These are phyloP conservation scores for Pistacia atlantica DNA, from an alignment of 345 rosid genomes.

Conservation along the genomic window DNA sequence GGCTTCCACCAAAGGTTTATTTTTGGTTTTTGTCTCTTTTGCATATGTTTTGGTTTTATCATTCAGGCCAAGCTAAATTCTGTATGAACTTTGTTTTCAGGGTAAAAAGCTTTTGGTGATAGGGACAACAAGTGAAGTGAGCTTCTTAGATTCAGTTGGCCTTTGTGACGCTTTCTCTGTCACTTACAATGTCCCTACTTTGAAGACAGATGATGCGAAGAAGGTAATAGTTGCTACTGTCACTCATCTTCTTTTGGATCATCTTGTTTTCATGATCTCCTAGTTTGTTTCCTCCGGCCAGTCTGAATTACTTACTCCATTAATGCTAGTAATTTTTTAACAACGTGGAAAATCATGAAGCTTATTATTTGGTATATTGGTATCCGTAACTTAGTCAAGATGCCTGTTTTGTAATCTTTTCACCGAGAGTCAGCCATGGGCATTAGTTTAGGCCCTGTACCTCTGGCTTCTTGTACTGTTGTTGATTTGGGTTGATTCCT, in stretches of 20 bases:
- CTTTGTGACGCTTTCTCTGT: conserved; percentile 76
- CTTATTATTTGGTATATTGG: background rate
- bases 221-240: conserved; percentile 48
- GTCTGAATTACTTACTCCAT: background rate
- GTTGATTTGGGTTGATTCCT: background rate
- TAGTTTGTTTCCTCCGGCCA: background rate
- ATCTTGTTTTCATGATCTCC: background rate
- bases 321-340: background rate
- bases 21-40: conserved; percentile 9
- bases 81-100: conserved; percentile 37
- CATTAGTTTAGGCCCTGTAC: background rate
- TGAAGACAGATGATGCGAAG: conserved; percentile 79
- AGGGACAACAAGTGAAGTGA: conserved; percentile 90
- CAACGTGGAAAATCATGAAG: background rate
- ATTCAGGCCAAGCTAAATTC: background rate
- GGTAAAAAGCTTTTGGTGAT: conserved; percentile 90
- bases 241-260: background rate
- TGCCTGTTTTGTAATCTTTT: background rate
- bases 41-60: background rate
- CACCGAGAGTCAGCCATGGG: background rate
- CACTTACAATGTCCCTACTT: conserved; percentile 68
- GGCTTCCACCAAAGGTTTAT: conserved; percentile 91
- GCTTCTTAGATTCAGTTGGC: conserved; percentile 80
- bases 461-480: background rate
- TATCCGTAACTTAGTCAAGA: background rate